Evolutionary conservation across 352 stramenopile genomes (phyloP).

Genomic region (Plasmopara muralis): DNA sequence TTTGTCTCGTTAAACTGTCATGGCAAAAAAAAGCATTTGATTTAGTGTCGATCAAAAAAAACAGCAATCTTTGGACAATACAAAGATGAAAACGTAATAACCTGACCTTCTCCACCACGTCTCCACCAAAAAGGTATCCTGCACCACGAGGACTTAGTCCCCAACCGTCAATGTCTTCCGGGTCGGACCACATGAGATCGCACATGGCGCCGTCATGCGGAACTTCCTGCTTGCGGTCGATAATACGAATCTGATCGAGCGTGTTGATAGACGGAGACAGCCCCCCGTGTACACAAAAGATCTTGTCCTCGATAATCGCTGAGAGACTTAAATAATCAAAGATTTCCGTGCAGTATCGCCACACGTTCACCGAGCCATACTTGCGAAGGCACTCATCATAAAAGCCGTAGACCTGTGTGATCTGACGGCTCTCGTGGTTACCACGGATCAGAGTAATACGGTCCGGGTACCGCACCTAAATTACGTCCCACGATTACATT

Average conservation of each 20-base stretch:
- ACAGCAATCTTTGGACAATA: background rate
- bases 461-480: constrained; percentile 94
- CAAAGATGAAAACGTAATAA: background rate
- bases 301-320: constrained; percentile 99
- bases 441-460: constrained; percentile 98
- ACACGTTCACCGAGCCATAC: constrained; percentile 99
- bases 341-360: constrained; percentile 99
- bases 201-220: constrained; percentile 99
- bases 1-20: constrained; percentile 97
- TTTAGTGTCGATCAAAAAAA: background rate
- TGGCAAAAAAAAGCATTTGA: constrained; percentile 3
- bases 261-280: constrained; percentile 91
- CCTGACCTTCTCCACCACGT: constrained; percentile 94
- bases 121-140: constrained; percentile 97
- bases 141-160: constrained; percentile 94
- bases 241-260: constrained; percentile 87
- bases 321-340: constrained; percentile 99
- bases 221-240: constrained; percentile 98
- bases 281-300: constrained; percentile 99
- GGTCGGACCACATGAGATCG: constrained; percentile 94
- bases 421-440: constrained; percentile 98
- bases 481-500: constrained; percentile 2
- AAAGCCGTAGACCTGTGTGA: constrained; percentile 99
- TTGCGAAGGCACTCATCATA: constrained; percentile 98
- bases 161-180: constrained; percentile 98